phyloP scores from a whole-genome alignment of 2,329 filamentous ascomycete genomes.

The Sarocladium kiliense region DNA sequence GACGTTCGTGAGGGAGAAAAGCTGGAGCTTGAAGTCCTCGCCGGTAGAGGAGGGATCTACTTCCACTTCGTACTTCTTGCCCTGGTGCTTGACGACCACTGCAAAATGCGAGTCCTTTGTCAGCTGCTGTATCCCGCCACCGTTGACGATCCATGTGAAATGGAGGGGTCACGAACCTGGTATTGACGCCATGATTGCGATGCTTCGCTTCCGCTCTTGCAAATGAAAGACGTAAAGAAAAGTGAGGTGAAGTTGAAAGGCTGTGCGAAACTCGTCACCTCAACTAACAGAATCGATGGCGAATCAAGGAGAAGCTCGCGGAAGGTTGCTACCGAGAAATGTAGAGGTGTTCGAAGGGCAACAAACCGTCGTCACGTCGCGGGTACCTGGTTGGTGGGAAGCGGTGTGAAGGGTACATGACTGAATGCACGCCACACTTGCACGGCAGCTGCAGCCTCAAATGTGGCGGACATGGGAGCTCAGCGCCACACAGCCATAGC shows the following conservation, averaged over 20 bases:
- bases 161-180: constrained; percentile 38
- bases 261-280: not conserved
- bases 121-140: not conserved
- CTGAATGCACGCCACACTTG: not conserved
- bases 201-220: constrained; percentile 11
- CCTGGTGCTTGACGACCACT: constrained; percentile 93
- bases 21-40: constrained; percentile 91
- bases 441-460: not conserved
- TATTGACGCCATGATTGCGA: constrained; percentile 47
- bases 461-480: not conserved
- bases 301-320: constrained; percentile 2
- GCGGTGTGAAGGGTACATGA: constrained; percentile 5
- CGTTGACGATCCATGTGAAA: not conserved
- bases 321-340: not conserved
- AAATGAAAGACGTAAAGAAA: not conserved
- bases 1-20: constrained; percentile 92
- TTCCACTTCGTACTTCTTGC: constrained; percentile 92
- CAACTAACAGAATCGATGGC: not conserved
- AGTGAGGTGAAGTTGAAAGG: not conserved
- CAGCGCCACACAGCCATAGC: constrained; percentile 7
- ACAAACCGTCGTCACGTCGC: constrained; percentile 8
- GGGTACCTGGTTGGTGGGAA: constrained; percentile 11
- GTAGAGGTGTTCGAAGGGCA: constrained; percentile 7
- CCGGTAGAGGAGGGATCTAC: constrained; percentile 79
- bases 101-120: constrained; percentile 3